phyloP scores from a whole-genome alignment of 768 basidiomycete species.

The Trametes meyenii region DNA sequence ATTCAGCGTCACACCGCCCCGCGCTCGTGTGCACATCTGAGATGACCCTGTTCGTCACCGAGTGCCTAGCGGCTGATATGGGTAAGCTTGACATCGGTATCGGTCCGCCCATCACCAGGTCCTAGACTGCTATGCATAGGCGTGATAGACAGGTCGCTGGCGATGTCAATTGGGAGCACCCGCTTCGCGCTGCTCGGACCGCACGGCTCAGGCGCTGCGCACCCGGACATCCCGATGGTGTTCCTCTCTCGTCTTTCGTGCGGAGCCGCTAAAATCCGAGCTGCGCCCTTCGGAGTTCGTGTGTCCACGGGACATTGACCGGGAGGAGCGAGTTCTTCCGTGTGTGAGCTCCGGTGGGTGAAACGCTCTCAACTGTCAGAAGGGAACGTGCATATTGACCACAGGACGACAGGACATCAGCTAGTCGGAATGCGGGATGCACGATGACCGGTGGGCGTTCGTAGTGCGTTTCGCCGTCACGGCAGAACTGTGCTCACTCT shows the following conservation, averaged over 20 bases:
- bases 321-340: neutral
- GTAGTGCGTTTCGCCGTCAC: slow-evolving; percentile 2
- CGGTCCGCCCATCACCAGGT: slow-evolving; percentile 4
- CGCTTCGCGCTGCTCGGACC: slow-evolving; percentile 1
- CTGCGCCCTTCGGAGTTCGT: slow-evolving; percentile 16
- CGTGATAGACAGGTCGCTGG: neutral
- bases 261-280: slow-evolving; percentile 15
- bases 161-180: neutral
- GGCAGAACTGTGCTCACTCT: neutral
- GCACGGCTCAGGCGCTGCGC: neutral
- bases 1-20: neutral
- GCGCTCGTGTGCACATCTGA: neutral
- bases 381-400: neutral
- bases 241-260: slow-evolving; percentile 9
- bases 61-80: slow-evolving; percentile 13
- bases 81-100: neutral
- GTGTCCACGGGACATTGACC: neutral
- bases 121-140: neutral
- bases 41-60: neutral
- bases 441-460: neutral
- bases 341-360: slow-evolving; percentile 2
- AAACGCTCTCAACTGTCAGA: slow-evolving; percentile 1
- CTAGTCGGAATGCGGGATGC: neutral
- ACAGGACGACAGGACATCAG: neutral
- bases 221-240: neutral